Evolutionary conservation across 768 basidiomycete species (phyloP), one percentile per base, ranked within the genome.

Genomic region (Galerina sulciceps): DNA sequence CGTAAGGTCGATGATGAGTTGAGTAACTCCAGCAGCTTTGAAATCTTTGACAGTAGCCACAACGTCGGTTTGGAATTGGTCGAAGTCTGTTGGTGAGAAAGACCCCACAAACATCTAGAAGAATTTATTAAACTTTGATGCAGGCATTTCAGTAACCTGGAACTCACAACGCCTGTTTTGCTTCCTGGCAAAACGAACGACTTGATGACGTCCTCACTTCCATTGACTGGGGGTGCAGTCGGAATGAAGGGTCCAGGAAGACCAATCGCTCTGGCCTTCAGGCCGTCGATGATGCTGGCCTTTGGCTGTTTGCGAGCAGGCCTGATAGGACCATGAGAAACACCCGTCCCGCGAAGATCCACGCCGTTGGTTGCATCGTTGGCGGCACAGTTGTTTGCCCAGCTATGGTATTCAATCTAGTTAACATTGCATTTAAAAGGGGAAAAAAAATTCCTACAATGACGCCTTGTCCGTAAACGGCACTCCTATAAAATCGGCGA

Each of bases 21-120:
- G 79, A 0, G 75, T 80, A 10, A 85, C 81, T 3, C 82, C 82
- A 1, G 78, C 75, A 0, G 67, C 60, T 60, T 84, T 69, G 73
- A 88, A 83, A 3, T 76, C 65, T 1, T 63, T 63, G 57, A 86
- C 68, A 1, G 82, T 78, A 6, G 79, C 71, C 0, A 75, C 77
- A 0, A 79, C 75, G 60, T 87, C 85, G 0, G 66, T 58, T 68
- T 84, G 84, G 78, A 87, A 87, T 34, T 74, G 71, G 49, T 70
- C 61, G 63, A 81, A 85, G 63, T 85, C 77, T 15, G 71, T 76
- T 0, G 63, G 65, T 20, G 70, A 77, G 63, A 89, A 89, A 0
- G 85, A 84, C 14, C 86, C 85, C 4, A 87, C 78, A 61, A 83
- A 85, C 79, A 86, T 85, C 83, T 86, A 63, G 36, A 42, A 23